These are phyloP conservation scores for Pseudofabraea citricarpa DNA, from an alignment of 2,329 filamentous ascomycete genomes.

Conservation along the genomic window DNA sequence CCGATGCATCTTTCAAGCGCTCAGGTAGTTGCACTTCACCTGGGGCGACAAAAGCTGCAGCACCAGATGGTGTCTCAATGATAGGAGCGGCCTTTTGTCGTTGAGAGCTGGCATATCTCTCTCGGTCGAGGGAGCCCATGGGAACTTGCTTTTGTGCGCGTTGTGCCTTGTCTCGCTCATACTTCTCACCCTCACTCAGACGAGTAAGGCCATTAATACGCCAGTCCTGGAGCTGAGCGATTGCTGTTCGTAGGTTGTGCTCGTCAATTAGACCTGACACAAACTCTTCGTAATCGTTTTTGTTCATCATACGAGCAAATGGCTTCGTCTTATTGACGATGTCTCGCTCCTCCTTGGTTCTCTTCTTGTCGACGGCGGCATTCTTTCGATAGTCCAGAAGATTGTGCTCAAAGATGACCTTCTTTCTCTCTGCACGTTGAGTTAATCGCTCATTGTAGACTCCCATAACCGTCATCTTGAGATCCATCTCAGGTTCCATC, in stretches of 20 bases:
- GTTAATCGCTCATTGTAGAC: conserved; percentile 94
- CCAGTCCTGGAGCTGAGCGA: conserved; percentile 91
- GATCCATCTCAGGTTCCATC: conserved; percentile 90
- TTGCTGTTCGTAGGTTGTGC: conserved; percentile 84
- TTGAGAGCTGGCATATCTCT: conserved; percentile 66
- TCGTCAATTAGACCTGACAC: conserved; percentile 85
- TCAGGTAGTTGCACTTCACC: conserved; percentile 58
- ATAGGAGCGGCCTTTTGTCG: conserved; percentile 61
- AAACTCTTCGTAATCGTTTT: conserved; percentile 81
- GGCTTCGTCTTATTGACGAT: conserved; percentile 91
- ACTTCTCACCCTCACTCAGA: conserved; percentile 82
- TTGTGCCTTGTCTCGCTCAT: conserved; percentile 79
- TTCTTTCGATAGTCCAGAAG: conserved; percentile 93
- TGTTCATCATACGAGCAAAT: conserved; percentile 95
- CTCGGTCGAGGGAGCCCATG: conserved; percentile 80
- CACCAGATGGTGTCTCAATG: conserved; percentile 67
- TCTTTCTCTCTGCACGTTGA: conserved; percentile 88
- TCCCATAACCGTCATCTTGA: conserved; percentile 97
- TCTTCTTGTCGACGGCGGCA: conserved; percentile 83
- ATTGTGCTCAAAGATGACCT: conserved; percentile 93
- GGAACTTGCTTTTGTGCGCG: conserved; percentile 67
- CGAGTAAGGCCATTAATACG: conserved; percentile 78
- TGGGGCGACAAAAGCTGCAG: conserved; percentile 71
- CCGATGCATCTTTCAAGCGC: conserved; percentile 29
- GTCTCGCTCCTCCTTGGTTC: conserved; percentile 91